phyloP scores from a whole-genome alignment of 805 yeast genomes.

The Danielia reshetovae region DNA sequence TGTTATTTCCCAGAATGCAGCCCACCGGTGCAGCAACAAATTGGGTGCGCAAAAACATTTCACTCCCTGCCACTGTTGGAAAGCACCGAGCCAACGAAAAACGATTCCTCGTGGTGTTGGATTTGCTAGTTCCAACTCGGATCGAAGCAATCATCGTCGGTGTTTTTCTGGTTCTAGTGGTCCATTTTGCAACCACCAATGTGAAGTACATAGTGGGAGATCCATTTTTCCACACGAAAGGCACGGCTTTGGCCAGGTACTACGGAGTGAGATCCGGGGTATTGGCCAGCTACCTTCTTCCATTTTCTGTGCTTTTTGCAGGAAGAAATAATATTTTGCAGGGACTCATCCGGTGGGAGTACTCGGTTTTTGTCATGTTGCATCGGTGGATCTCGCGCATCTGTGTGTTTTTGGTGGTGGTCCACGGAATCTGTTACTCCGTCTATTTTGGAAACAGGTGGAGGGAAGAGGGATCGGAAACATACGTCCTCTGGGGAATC shows the following conservation, averaged over 20 bases:
- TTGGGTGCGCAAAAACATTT: slow-evolving; percentile 28
- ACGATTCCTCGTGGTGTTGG: slow-evolving; percentile 18
- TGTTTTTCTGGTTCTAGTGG: slow-evolving; percentile 4
- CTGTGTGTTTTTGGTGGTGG: slow-evolving; percentile 33
- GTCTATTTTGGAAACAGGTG: not conserved
- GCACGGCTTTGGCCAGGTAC: slow-evolving; percentile 31
- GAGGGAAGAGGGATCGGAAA: slow-evolving; percentile 10
- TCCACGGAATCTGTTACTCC: slow-evolving; percentile 34
- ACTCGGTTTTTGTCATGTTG: slow-evolving; percentile 49
- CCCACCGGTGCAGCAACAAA: slow-evolving; percentile 22
- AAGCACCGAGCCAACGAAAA: slow-evolving; percentile 25
- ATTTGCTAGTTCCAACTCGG: slow-evolving; percentile 24
- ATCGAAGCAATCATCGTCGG: slow-evolving; percentile 11
- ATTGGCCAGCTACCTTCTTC: slow-evolving; percentile 14
- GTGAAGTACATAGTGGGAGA: slow-evolving; percentile 13
- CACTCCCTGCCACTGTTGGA: slow-evolving; percentile 38
- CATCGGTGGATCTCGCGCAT: slow-evolving; percentile 58
- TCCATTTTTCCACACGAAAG: slow-evolving; percentile 15
- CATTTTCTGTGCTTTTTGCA: slow-evolving; percentile 14
- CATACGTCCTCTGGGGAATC: slow-evolving; percentile 30
- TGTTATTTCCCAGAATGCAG: slow-evolving; percentile 27
- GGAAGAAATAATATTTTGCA: slow-evolving; percentile 25
- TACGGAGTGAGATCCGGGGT: slow-evolving; percentile 29
- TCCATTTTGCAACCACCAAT: slow-evolving; percentile 2
- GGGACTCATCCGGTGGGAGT: slow-evolving; percentile 36